These are phyloP conservation scores for Amphicarpaea edgeworthii DNA, from an alignment of 306 rosid species.

Conservation along the genomic window DNA sequence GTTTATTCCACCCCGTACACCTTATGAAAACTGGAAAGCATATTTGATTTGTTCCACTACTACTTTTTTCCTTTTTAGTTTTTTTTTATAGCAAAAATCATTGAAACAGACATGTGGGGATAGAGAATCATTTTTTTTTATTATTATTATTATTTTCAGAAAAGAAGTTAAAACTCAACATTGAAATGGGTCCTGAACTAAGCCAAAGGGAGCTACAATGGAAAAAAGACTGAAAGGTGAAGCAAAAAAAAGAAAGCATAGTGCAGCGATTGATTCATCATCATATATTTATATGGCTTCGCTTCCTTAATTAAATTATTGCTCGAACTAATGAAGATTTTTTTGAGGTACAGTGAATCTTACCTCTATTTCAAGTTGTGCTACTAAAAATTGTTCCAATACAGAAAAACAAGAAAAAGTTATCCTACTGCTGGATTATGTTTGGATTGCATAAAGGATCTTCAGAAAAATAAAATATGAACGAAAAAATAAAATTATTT, in stretches of 20 bases:
- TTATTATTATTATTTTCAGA: background rate
- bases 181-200: background rate
- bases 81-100: background rate
- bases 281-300: too few relatives aligned
- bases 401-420: too few relatives aligned
- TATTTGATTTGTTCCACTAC: conserved; percentile 17
- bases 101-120: conserved; percentile 9
- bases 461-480: too few relatives aligned
- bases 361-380: background rate
- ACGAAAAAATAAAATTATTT: too few relatives aligned
- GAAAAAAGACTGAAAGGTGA: background rate
- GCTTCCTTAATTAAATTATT: too few relatives aligned
- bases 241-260: background rate
- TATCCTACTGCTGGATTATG: too few relatives aligned
- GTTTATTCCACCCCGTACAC: conserved; percentile 50
- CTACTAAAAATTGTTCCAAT: too few relatives aligned
- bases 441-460: too few relatives aligned
- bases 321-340: background rate
- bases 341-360: background rate
- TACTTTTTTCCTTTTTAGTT: background rate
- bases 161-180: background rate
- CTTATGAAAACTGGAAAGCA: conserved; percentile 22
- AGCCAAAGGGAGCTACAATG: background rate
- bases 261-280: background rate
- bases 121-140: background rate